Evolutionary conservation across 1,284 basidiomycete species (phyloP), one percentile per base, ranked within the genome.

Genomic region (Ustilago curta): DNA sequence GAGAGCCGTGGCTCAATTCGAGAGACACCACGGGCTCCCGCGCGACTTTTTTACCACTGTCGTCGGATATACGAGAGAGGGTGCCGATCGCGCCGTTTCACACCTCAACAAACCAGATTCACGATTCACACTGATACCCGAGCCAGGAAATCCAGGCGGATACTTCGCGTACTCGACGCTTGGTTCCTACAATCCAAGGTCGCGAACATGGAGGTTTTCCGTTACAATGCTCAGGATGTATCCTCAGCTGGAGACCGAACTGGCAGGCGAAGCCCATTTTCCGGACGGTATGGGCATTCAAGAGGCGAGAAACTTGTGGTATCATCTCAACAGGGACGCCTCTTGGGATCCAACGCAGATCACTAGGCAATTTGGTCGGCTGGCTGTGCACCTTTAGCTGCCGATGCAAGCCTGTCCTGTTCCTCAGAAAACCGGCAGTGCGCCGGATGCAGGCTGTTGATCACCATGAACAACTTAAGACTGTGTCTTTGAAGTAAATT

Each of bases 211-310:
- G 42, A 51, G 25, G 12, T 25, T 19, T 18, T 48, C 61, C 4
- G 48, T 63, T 12, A 16, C 21, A 12, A 51, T 57, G 40, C n/a
- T 63, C 21, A 57, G 54, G 4, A 7, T 63, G 2, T 40, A 23
- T 2, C 54, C 40, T 9, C 35, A 43, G 1, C 8, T 23, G n/a
- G 21, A 35, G 8, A 40, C 29, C 8, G 49, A 51, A 6, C 25
- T 63, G 35, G 1, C 57, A 9, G 61, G 61, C 11, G 61, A 63
- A 27, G 54, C 54, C 3, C 42, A 63, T n/a, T 52, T 57, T 45
- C 47, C 45, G 21, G 60, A 37, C 6, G 39, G 23, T 18, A 14
- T 39, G 27, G 8, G 14, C 27, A 11, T 16, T 7, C 5, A 3
- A 3, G 51, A 48, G 37, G 31, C 14, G n/a, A 31, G 7, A 16